Base-by-base conservation (phyloP, 163 green algal genomes). In the Scenedesmus sp. region DNA sequence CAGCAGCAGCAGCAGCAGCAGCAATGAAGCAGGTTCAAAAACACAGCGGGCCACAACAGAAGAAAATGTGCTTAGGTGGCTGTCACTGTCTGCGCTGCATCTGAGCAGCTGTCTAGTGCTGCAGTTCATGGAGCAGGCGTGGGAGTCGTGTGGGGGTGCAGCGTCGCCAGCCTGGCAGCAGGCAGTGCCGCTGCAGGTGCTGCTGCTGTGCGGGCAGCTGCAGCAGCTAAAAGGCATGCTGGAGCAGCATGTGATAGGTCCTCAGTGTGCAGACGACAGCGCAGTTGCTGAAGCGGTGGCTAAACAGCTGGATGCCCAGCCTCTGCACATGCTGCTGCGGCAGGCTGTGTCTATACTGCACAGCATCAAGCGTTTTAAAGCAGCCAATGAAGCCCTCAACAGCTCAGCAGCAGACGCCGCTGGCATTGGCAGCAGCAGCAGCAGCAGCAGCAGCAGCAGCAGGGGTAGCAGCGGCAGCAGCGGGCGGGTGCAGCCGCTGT, bases 141-240 rank as follows among this genome's bases (percentile, higher is more conserved):
- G 65, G 65, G 65, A 40, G 9, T n/a, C 73, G 3, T 2, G 33
- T 15, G 1, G 2, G 2, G 73, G 1, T 33, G 73, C 33, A 49
- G 73, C 73, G 2, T 46, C 37, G 15, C 37, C 22, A 65, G 79
- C 43, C 6, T 68, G 43, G 43, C 79, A 85, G 42, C 43, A 85
- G 12, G 79, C 79, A 22, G 18, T 88, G 83, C 51, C 83, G 37
- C 40, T 88, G 83, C 53, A 88, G 33, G 83, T 56, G 35, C 56
- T 88, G 83, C 37, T 81, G 83, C 35, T 88, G 83, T 53, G 68
- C 26, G 20, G 6, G 22, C 53, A 59, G 33, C 20, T 80, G 83
- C 83, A 61, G 59, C 83, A 88, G 83, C 83, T 88, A 20, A 6
- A 88, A 20, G 83, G 9, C 5, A 2, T 43, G 30, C 30, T 86